phyloP scores from a whole-genome alignment of 2,329 filamentous ascomycete species.

The Diaporthe destruens region DNA sequence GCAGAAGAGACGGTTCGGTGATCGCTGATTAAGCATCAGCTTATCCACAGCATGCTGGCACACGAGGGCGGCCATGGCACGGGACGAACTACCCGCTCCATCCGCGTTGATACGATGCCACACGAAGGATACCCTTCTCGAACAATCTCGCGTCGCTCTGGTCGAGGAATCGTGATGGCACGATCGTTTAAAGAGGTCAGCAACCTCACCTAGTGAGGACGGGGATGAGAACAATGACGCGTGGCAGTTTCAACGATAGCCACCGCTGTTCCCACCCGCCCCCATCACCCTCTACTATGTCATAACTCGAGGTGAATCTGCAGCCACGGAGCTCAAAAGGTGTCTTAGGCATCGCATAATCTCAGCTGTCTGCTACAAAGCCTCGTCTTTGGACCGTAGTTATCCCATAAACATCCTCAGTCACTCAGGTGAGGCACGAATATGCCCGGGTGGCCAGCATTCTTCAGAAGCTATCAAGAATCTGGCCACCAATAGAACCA shows the following conservation, averaged over 20 bases:
- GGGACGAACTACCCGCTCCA: too few relatives aligned
- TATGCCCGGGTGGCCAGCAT: background rate
- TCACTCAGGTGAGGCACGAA: background rate
- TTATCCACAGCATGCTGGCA: too few relatives aligned
- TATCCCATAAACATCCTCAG: too few relatives aligned
- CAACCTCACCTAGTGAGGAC: background rate
- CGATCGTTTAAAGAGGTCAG: background rate
- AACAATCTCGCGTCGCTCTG: background rate
- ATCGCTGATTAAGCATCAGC: background rate
- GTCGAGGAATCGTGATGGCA: background rate
- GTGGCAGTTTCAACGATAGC: background rate
- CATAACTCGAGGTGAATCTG: background rate
- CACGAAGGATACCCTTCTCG: background rate
- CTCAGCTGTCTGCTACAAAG: background rate
- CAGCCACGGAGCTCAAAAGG: background rate
- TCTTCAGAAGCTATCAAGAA: background rate
- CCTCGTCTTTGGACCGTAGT: background rate
- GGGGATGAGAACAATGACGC: background rate
- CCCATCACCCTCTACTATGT: background rate
- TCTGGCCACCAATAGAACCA: background rate
- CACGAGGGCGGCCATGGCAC: background rate
- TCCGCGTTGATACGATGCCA: background rate
- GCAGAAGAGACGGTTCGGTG: constrained; percentile 20
- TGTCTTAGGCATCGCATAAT: background rate
- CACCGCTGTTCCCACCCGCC: background rate